Evolutionary conservation across 345 rosid species (phyloP).

Genomic region (Arabidopsis suecica): DNA sequence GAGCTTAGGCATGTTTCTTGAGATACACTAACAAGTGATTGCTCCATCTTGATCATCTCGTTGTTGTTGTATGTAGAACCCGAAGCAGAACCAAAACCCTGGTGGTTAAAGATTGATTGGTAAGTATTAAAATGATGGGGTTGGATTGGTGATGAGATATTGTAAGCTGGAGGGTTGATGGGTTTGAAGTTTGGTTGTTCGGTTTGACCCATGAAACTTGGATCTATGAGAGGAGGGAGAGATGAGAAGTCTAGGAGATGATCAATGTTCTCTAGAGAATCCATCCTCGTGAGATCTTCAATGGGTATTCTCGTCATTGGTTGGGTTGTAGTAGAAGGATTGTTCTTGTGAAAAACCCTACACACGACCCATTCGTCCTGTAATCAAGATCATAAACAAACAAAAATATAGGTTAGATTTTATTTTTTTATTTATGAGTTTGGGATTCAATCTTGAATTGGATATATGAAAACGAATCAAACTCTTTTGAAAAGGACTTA

Average conservation of each 20-base stretch:
- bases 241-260: conserved; percentile 46
- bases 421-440: neutral
- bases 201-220: conserved; percentile 29
- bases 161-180: conserved; percentile 38
- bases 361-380: conserved; percentile 99
- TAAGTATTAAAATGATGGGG: conserved; percentile 27
- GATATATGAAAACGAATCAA: conserved; percentile 25
- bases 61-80: conserved; percentile 28
- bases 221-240: conserved; percentile 49
- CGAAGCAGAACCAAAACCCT: conserved; percentile 32
- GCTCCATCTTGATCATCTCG: conserved; percentile 46
- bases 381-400: conserved; percentile 24
- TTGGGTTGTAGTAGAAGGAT: conserved; percentile 42
- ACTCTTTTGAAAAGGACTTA: conserved; percentile 33
- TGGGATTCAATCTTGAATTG: conserved; percentile 23
- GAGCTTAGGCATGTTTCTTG: conserved; percentile 49
- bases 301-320: conserved; percentile 39
- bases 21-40: conserved; percentile 43
- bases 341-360: conserved; percentile 91
- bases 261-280: conserved; percentile 47
- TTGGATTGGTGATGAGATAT: conserved; percentile 35
- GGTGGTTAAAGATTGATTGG: conserved; percentile 38
- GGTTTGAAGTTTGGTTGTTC: conserved; percentile 41
- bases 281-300: conserved; percentile 42
- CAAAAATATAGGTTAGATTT: conserved; percentile 14